These are phyloP conservation scores for Tetrapisispora iriomotensis DNA, from an alignment of 805 yeast species.

Conservation along the genomic window DNA sequence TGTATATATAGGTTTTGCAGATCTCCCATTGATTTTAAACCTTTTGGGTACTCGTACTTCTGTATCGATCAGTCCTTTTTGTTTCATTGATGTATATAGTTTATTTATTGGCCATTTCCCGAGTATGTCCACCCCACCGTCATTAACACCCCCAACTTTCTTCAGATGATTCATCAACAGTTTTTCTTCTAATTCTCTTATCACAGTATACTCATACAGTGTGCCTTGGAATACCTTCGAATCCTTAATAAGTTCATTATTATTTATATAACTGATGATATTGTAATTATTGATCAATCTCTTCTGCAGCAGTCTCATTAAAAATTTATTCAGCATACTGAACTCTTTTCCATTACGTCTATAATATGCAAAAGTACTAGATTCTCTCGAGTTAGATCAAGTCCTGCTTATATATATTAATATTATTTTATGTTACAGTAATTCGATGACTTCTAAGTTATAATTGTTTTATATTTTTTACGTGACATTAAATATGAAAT, in stretches of 20 bases:
- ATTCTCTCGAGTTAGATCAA: no score
- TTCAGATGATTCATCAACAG: constrained; percentile 15
- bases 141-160: constrained; percentile 28
- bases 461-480: no score
- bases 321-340: neutral
- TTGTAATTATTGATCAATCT: constrained; percentile 10
- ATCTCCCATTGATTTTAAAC: constrained; percentile 10
- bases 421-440: no score
- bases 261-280: constrained; percentile 9
- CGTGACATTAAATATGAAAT: no score
- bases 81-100: constrained; percentile 9
- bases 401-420: no score
- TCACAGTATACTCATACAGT: constrained; percentile 26
- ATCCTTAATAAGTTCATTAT: constrained; percentile 14
- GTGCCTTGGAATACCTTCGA: constrained; percentile 29
- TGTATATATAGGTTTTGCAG: constrained; percentile 15
- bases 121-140: constrained; percentile 27
- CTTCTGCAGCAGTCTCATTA: neutral
- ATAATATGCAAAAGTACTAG: no score
- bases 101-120: constrained; percentile 20
- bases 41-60: constrained; percentile 8
- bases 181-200: constrained; percentile 23
- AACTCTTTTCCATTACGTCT: no score
- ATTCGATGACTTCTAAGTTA: no score
- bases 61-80: constrained; percentile 2